These are phyloP conservation scores for Solanum hybrid DNA, from an alignment of 305 asterid genomes.

Conservation along the genomic window DNA sequence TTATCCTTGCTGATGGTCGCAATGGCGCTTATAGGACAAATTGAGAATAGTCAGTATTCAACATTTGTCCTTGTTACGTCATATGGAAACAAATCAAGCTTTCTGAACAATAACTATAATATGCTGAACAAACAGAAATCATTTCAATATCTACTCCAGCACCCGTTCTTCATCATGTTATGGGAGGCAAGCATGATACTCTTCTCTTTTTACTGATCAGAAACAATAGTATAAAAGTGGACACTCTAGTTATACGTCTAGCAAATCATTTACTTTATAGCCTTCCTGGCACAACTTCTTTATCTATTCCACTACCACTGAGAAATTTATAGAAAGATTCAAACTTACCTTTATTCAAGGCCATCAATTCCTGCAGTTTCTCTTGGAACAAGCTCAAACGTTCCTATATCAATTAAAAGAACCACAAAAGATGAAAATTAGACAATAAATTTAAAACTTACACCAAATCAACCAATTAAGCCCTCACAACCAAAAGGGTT, in stretches of 20 bases:
- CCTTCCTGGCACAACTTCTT: background rate
- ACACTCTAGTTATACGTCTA: background rate
- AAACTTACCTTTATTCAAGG: conserved; percentile 60
- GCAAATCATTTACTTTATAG: background rate
- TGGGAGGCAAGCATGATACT: background rate
- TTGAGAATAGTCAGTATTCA: conserved; percentile 6
- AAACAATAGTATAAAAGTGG: background rate
- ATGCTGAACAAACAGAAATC: background rate
- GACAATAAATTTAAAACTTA: background rate
- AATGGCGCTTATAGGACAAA: conserved; percentile 55
- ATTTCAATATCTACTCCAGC: background rate
- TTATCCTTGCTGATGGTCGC: conserved; percentile 68
- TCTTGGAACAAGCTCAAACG: conserved; percentile 70
- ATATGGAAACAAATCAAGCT: background rate
- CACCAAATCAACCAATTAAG: background rate
- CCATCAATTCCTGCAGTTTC: conserved; percentile 58
- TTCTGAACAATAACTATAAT: background rate
- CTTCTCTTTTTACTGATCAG: background rate
- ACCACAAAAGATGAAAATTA: background rate
- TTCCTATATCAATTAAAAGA: conserved; percentile 36
- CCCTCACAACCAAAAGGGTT: background rate
- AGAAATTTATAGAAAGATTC: background rate
- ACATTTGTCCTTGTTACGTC: background rate
- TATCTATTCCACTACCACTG: background rate
- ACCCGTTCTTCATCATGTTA: background rate